Evolutionary conservation across 208 protist genomes (phyloP).

Genomic region (Blechomonas ayalai): DNA sequence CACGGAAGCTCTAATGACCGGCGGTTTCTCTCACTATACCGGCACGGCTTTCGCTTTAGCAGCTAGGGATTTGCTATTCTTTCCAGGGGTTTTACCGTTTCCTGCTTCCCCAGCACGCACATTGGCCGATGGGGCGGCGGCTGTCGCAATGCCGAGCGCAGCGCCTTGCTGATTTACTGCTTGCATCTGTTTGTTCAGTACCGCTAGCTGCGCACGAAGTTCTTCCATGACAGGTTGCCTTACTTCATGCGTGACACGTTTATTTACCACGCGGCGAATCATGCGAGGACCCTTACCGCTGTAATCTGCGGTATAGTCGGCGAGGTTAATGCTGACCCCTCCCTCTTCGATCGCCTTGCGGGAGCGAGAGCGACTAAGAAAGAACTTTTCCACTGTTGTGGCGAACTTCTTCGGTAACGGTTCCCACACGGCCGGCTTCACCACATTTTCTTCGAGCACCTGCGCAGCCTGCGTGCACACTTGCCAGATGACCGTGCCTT

Average conservation of each 20-base stretch:
- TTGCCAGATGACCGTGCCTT: constrained; percentile 74
- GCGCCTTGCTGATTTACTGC: too few species aligned
- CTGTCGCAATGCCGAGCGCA: too few species aligned
- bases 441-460: constrained; percentile 69
- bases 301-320: constrained; percentile 59
- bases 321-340: constrained; percentile 40
- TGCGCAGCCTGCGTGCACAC: constrained; percentile 55
- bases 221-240: too few species aligned
- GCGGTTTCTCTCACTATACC: too few species aligned
- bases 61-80: too few species aligned
- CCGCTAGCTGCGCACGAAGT: too few species aligned
- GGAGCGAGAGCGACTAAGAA: constrained; percentile 47
- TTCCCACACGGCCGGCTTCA: constrained; percentile 77
- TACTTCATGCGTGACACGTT: constrained; percentile 46
- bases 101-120: too few species aligned
- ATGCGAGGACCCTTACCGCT: constrained; percentile 65
- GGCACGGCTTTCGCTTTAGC: too few species aligned
- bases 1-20: too few species aligned
- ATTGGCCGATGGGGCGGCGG: too few species aligned
- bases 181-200: too few species aligned
- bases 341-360: constrained; percentile 42
- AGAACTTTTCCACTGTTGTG: constrained; percentile 53
- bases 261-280: constrained; percentile 53
- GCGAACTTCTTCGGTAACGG: constrained; percentile 56
- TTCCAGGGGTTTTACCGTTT: too few species aligned